phyloP scores from a whole-genome alignment of 2,329 filamentous ascomycete species.

The Lachnellula willkommii region DNA sequence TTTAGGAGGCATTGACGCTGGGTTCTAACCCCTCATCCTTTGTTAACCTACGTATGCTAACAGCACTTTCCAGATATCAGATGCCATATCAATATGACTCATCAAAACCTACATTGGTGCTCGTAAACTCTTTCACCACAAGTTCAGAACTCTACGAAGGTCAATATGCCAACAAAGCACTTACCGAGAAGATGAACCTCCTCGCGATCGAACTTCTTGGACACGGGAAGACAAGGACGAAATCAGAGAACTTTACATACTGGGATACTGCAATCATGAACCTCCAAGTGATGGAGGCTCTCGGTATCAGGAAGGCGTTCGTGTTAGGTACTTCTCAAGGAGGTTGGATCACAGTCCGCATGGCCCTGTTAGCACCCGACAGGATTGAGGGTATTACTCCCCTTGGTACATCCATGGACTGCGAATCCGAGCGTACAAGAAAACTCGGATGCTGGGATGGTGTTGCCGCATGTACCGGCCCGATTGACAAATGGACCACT shows the following conservation, averaged over 20 bases:
- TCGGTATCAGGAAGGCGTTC: slow-evolving; percentile 44
- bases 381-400: slow-evolving; percentile 44
- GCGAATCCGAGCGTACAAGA: slow-evolving; percentile 43
- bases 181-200: slow-evolving; percentile 42
- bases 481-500: slow-evolving; percentile 37
- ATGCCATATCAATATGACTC: slow-evolving; percentile 38
- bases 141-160: slow-evolving; percentile 41
- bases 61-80: too few species aligned
- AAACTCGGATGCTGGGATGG: slow-evolving; percentile 47
- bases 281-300: slow-evolving; percentile 49
- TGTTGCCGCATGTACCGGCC: slow-evolving; percentile 36
- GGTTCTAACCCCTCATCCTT: slow-evolving; percentile 31
- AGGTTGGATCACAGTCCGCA: slow-evolving; percentile 46
- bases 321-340: slow-evolving; percentile 48
- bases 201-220: slow-evolving; percentile 49
- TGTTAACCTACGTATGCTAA: too few species aligned
- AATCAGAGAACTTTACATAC: slow-evolving; percentile 46
- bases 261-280: slow-evolving; percentile 52
- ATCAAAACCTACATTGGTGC: slow-evolving; percentile 45
- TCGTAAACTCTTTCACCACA: slow-evolving; percentile 49
- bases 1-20: slow-evolving; percentile 43
- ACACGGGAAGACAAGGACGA: slow-evolving; percentile 41
- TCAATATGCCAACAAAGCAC: slow-evolving; percentile 38
- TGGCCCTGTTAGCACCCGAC: slow-evolving; percentile 47
- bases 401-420: slow-evolving; percentile 49